phyloP scores from a whole-genome alignment of 2,329 filamentous ascomycete genomes.

The Penicillium psychrosexuale region DNA sequence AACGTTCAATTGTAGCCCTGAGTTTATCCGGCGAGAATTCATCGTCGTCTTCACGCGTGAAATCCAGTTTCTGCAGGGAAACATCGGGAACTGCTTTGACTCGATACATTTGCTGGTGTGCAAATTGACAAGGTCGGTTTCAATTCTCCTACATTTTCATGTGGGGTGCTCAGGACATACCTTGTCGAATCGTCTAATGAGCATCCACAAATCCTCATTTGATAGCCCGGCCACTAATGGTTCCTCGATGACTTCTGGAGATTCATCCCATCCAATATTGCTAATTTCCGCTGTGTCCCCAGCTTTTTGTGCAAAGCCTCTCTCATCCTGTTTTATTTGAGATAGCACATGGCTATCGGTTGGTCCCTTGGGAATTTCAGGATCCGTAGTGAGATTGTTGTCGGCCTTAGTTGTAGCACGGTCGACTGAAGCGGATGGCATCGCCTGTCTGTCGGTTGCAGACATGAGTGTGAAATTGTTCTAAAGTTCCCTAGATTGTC shows the following conservation, averaged over 20 bases:
- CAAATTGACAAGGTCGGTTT: constrained; percentile 6
- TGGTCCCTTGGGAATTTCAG: constrained; percentile 11
- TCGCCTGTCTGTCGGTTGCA: background rate
- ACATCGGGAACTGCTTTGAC: constrained; percentile 65
- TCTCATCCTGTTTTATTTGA: constrained; percentile 20
- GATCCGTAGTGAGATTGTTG: background rate
- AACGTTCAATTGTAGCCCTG: constrained; percentile 69
- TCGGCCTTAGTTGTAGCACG: background rate
- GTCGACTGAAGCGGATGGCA: background rate
- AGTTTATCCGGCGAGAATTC: constrained; percentile 84
- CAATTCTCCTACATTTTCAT: too few species aligned
- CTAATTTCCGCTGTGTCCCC: constrained; percentile 12
- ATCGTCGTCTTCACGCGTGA: constrained; percentile 77
- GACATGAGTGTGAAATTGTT: background rate
- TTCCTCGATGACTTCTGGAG: constrained; percentile 10
- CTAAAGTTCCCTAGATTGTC: background rate
- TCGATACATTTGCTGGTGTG: constrained; percentile 59
- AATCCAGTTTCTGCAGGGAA: constrained; percentile 67
- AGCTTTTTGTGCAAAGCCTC: constrained; percentile 17
- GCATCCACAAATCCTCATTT: constrained; percentile 71
- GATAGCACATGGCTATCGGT: constrained; percentile 27
- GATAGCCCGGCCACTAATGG: constrained; percentile 63
- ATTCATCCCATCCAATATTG: constrained; percentile 22
- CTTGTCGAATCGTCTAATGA: constrained; percentile 72
- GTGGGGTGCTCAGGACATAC: constrained; percentile 32